Conservation (phyloP, 169 alveolate genomes). For the Ichthyophthirius multifiliis region DNA sequence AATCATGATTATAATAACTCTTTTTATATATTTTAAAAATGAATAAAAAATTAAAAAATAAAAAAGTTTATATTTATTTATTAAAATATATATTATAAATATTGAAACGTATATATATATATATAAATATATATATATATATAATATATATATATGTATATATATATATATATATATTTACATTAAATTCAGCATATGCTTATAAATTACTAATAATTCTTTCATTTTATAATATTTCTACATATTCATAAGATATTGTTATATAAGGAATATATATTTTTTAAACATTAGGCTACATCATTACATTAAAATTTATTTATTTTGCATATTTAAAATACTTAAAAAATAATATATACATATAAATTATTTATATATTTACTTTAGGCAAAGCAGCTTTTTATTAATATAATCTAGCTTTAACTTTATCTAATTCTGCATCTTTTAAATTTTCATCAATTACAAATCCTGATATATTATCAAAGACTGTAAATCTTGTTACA, state of each 20-base stretch:
- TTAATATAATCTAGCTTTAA: no score
- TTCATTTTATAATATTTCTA: no score
- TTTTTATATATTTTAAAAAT: no score
- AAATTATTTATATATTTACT: background rate
- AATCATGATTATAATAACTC: background rate
- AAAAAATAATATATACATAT: no score
- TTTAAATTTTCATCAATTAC: background rate
- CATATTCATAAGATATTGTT: background rate
- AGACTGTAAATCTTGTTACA: background rate
- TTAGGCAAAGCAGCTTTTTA: background rate
- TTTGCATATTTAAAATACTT: no score
- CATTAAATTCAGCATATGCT: no score
- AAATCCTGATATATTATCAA: background rate
- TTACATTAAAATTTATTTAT: no score
- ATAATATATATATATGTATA: background rate
- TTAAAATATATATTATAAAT: background rate
- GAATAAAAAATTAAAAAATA: no score
- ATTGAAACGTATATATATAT: background rate
- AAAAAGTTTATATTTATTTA: no score
- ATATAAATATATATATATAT: background rate
- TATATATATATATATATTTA: no score
- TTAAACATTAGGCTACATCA: background rate
- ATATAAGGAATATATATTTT: background rate
- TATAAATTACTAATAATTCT: no score
- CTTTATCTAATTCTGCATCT: background rate